Evolutionary conservation across 1,284 basidiomycete species (phyloP), one percentile per base, ranked within the genome.

Genomic region (Papiliotrema nemorosa): DNA sequence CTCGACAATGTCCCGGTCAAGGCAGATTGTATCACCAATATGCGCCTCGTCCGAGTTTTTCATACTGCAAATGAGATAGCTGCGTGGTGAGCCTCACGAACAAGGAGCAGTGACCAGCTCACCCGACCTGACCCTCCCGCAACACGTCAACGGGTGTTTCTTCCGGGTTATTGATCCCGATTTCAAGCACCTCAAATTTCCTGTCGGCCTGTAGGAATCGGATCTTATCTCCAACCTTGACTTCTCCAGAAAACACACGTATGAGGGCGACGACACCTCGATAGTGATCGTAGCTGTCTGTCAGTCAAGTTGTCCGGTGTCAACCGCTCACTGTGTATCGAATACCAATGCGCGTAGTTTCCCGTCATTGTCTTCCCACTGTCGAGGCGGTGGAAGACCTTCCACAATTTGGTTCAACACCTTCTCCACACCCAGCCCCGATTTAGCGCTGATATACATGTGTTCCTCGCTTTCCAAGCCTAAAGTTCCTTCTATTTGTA

Each of bases 191-290:
- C 54, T 97, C 93, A 72, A 97, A 98, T 63, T 84, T 86, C 72
- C 92, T 94, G 39, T 85, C 82, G 3, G 90, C 91, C 70, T 90
- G 83, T 51, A 82, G 85, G 37, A 91, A 96, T 2, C 79, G 80
- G 60, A 98, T 88, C 69, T 85, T 91, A 74, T 96, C 92, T 34
- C 91, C 91, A 88, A 80, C 82, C 53, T 75, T 75, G 14, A 84
- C 53, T 1, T 77, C 70, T 1, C 82, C 82, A n/a, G 78, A 78
- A 21, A 78, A 73, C 22, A 99, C 75, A 60, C 84, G 88, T 22
- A 97, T 82, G 18, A 98, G 78, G 5, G 91, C 96, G 42, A 99
- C 91, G 20, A 98, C 96, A 16, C 96, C 96, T 50, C 92, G 83
- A 76, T 93, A 99, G 59, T 88, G 84, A 73, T 99, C 96, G 71